Evolutionary conservation across 805 yeast species (phyloP), one percentile per base, ranked within the genome.

Genomic region (Schwanniomyces vanrijiae): DNA sequence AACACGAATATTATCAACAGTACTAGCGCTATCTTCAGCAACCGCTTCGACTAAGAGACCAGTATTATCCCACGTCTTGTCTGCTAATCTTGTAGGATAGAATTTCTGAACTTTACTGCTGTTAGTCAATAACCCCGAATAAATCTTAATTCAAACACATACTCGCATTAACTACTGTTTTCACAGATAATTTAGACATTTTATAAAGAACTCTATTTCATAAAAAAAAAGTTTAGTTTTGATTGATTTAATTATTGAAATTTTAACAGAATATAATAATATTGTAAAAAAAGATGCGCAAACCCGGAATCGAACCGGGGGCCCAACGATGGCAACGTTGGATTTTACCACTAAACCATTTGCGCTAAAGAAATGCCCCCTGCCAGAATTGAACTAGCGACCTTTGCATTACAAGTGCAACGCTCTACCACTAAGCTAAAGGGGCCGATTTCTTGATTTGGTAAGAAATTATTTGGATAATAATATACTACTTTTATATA

Each of bases 351-450:
- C 48, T 45, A 48, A 48, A 48, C 48, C 46, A 45, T 44, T 48
- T 45, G 46, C 48, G 48, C 44, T 26, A 7, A 26, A 26, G 42
- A 47, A 45, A 55, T 83, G 89, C 89, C 89, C 71, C 80, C 79
- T 84, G 87, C 86, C 89, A 83, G 90, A 83, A 82, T 84, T 83
- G 90, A 84, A 84, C 90, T 85, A 84, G 89, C 90, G 92, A 86
- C 90, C 92, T 86, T 86, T 85, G 94, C 95, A 87, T 87, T 89
- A 89, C 96, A 89, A 89, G 96, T 89, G 96, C 96, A 86, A 87
- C 96, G 96, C 96, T 88, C 94, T 89, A 88, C 96, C 96, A 87
- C 96, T 89, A 88, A 88, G 96, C 96, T 88, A 89, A 88, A 81
- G 83, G 80, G 96, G 96, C 96, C 8, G 5, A 6, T 34, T 18